Conservation (phyloP, 2,329 filamentous ascomycete species). For the Colletotrichum musae region DNA sequence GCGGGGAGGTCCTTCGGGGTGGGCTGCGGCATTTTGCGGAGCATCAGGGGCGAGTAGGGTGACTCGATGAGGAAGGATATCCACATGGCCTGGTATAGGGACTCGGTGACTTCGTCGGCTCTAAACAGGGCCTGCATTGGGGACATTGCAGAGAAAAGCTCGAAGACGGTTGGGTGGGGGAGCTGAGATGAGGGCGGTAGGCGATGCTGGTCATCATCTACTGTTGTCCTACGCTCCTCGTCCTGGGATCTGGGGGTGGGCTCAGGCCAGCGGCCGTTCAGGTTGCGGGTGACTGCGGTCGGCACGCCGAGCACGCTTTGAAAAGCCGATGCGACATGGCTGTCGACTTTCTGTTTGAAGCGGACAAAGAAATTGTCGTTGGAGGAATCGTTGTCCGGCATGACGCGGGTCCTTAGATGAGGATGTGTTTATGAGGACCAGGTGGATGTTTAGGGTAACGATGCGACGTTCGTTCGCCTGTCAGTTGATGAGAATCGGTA, state of each 20-base stretch:
- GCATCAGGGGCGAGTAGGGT: constrained; percentile 60
- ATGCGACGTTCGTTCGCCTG: constrained; percentile 8
- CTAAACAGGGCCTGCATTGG: constrained; percentile 34
- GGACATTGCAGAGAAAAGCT: constrained; percentile 32
- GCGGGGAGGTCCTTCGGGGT: constrained; percentile 59
- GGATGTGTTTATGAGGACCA: constrained; percentile 2
- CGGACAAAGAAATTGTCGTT: constrained; percentile 55
- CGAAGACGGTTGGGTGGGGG: constrained; percentile 25
- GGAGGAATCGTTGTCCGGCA: constrained; percentile 36
- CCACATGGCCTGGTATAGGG: constrained; percentile 45
- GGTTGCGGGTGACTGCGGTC: constrained; percentile 45
- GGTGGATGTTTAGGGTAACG: constrained; percentile 7
- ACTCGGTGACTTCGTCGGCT: constrained; percentile 38
- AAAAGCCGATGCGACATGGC: constrained; percentile 50
- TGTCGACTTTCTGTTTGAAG: constrained; percentile 58
- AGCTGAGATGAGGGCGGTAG: constrained; percentile 10
- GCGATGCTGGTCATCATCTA: constrained; percentile 11
- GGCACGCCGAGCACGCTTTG: constrained; percentile 46
- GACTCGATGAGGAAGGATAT: constrained; percentile 55
- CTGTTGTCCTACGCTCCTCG: constrained; percentile 11
- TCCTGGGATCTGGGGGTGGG: constrained; percentile 15
- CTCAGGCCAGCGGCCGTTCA: constrained; percentile 41
- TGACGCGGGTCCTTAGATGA: constrained; percentile 13
- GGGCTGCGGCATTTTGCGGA: constrained; percentile 63
- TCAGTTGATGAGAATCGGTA: constrained; percentile 35